These are phyloP conservation scores for Fusarium xyrophilum DNA, from an alignment of 2,329 filamentous ascomycete genomes.

Conservation along the genomic window DNA sequence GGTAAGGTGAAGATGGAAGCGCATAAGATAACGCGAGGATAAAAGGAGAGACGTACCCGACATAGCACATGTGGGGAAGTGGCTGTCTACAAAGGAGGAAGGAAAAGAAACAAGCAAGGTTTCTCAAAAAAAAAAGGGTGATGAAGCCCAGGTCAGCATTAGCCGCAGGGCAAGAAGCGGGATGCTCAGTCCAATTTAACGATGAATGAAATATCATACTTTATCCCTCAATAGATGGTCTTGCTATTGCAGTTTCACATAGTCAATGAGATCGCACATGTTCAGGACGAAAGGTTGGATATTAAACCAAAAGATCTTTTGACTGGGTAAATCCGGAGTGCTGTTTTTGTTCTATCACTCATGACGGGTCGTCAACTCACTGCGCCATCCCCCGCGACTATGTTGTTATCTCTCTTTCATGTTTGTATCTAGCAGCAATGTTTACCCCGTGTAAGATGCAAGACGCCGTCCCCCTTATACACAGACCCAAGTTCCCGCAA, in stretches of 20 bases:
- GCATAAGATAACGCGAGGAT: conserved; percentile 15
- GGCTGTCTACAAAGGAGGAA: not conserved
- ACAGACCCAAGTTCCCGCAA: conserved; percentile 29
- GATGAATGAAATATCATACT: conserved; percentile 31
- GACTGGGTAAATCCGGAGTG: conserved; percentile 41
- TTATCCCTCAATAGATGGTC: conserved; percentile 9
- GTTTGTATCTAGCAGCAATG: conserved; percentile 33
- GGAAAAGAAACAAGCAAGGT: conserved; percentile 7
- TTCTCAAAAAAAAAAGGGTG: conserved; percentile 15
- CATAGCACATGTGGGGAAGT: conserved; percentile 1
- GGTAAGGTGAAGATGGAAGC: conserved; percentile 1
- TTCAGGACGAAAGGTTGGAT: not conserved
- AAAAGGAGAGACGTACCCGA: not conserved
- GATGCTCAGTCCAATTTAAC: conserved; percentile 14
- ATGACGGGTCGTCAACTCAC: conserved; percentile 40
- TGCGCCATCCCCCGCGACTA: conserved; percentile 29
- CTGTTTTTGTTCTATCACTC: conserved; percentile 42
- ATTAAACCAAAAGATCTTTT: conserved; percentile 41
- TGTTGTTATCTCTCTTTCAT: conserved; percentile 23
- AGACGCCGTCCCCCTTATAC: conserved; percentile 41
- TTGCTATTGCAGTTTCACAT: not conserved
- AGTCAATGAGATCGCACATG: not conserved
- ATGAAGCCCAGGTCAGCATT: conserved; percentile 10
- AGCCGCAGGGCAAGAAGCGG: conserved; percentile 5
- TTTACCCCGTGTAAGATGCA: conserved; percentile 36